These are phyloP conservation scores for Fusarium clavum DNA, from an alignment of 2,329 filamentous ascomycete genomes.

Conservation along the genomic window DNA sequence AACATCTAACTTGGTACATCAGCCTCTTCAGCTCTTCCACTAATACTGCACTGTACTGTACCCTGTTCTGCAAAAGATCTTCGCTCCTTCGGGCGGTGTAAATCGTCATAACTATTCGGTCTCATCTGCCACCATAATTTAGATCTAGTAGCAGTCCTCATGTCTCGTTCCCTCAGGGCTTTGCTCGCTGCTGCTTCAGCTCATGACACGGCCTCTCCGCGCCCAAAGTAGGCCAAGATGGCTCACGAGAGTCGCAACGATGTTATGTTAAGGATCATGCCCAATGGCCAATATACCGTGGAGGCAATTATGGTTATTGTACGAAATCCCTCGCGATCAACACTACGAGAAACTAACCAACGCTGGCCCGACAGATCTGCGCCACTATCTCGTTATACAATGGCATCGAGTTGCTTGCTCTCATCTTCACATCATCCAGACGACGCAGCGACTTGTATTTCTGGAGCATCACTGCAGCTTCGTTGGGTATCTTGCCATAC, in stretches of 20 bases:
- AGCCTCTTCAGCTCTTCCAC: slow-evolving; percentile 6
- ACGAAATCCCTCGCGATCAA: slow-evolving; percentile 2
- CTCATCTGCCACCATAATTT: background rate
- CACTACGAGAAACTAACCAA: background rate
- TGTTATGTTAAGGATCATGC: slow-evolving; percentile 5
- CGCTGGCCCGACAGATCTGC: slow-evolving; percentile 13
- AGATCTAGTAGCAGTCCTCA: background rate
- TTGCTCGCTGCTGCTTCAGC: background rate
- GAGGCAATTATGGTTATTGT: slow-evolving; percentile 39
- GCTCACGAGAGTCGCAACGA: slow-evolving; percentile 14
- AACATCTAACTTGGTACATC: slow-evolving; percentile 2
- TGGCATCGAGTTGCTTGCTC: slow-evolving; percentile 28
- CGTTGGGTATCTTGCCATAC: slow-evolving; percentile 28
- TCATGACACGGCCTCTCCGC: slow-evolving; percentile 14
- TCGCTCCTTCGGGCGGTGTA: background rate
- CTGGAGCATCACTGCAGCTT: slow-evolving; percentile 31
- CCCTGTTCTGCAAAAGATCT: background rate
- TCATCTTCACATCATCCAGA: slow-evolving; percentile 34
- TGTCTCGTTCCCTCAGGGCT: background rate
- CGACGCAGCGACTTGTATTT: slow-evolving; percentile 29
- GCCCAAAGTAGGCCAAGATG: slow-evolving; percentile 26
- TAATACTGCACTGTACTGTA: background rate
- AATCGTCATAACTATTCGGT: slow-evolving; percentile 8
- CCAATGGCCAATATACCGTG: slow-evolving; percentile 18
- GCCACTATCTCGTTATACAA: slow-evolving; percentile 34